Percentiles rank a stretch among this genome's conserved stretches.
Evolutionary conservation across 176 grass and related monocot species (phyloP).

Genomic region (Stipa capillata): DNA sequence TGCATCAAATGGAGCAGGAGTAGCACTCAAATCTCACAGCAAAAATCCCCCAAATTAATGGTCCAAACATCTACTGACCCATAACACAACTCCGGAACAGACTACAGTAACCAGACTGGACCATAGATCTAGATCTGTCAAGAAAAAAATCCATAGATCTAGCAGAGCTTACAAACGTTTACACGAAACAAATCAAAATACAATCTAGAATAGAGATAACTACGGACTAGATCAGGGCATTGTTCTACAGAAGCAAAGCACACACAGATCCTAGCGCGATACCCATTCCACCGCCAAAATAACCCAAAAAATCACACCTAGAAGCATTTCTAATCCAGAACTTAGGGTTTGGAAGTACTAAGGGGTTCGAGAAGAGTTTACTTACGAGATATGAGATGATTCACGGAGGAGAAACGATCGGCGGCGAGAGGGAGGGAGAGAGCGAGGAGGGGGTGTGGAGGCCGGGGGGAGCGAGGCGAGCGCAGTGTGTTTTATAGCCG

Average conservation of each 20-base stretch:
- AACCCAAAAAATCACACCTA: not conserved
- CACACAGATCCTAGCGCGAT: not conserved
- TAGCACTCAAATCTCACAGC: not conserved
- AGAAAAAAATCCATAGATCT: not conserved
- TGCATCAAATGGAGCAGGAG: not conserved
- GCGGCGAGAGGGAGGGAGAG: not conserved
- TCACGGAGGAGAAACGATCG: not conserved
- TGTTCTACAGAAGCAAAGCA: not conserved
- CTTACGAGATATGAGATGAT: constrained; percentile 19
- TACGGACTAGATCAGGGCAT: not conserved
- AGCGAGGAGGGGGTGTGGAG: not conserved
- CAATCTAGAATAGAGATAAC: not conserved
- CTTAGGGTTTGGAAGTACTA: not conserved
- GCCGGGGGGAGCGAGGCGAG: not conserved
- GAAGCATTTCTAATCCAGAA: not conserved
- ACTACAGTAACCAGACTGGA: not conserved
- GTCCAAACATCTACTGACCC: no score
- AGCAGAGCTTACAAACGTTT: not conserved
- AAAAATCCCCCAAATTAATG: no score
- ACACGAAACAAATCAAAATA: not conserved
- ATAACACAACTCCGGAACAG: no score
- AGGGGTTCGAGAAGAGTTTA: not conserved
- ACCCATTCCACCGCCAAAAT: not conserved
- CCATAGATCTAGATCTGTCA: not conserved
- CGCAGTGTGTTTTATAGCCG: constrained; percentile 21